Conservation (phyloP, 2,329 filamentous ascomycete genomes). For the Esteya vermicola region DNA sequence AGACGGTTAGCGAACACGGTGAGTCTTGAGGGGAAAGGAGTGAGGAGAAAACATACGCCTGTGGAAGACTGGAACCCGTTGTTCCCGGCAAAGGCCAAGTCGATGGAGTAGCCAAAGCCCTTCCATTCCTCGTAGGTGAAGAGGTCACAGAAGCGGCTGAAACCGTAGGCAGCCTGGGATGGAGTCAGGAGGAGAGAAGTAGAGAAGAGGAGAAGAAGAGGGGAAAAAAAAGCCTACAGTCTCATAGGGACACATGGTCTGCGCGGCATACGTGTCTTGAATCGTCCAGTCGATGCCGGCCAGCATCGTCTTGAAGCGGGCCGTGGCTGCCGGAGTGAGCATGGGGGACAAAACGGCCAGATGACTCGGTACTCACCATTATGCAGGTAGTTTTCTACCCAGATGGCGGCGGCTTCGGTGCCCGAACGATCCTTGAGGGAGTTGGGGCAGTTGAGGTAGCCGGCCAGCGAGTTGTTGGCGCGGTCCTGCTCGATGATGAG, state of each 20-base stretch:
- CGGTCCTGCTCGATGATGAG: slow-evolving; percentile 49
- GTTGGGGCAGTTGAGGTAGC: slow-evolving; percentile 53
- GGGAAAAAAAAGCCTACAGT: slow-evolving; percentile 27
- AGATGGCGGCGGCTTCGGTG: slow-evolving; percentile 38
- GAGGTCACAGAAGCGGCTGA: slow-evolving; percentile 57
- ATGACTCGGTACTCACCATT: slow-evolving; percentile 29
- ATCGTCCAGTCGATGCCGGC: slow-evolving; percentile 48
- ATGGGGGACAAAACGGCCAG: background rate
- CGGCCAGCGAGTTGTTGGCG: slow-evolving; percentile 60
- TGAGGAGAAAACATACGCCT: slow-evolving; percentile 28
- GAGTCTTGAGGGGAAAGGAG: too few species aligned
- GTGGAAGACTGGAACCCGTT: slow-evolving; percentile 50
- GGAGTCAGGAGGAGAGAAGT: background rate
- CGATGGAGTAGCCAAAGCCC: slow-evolving; percentile 56
- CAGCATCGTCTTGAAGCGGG: slow-evolving; percentile 41
- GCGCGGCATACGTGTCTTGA: slow-evolving; percentile 50
- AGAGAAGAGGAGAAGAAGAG: background rate
- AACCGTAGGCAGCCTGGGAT: slow-evolving; percentile 50
- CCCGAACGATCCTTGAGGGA: slow-evolving; percentile 35
- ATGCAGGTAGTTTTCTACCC: slow-evolving; percentile 49
- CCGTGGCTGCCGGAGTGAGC: slow-evolving; percentile 28
- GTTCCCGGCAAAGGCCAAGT: slow-evolving; percentile 49
- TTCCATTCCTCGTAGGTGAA: slow-evolving; percentile 66
- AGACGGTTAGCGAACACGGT: background rate
- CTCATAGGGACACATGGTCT: slow-evolving; percentile 64